phyloP scores from a whole-genome alignment of 1,284 basidiomycete species.

The Moniliophthora roreri region DNA sequence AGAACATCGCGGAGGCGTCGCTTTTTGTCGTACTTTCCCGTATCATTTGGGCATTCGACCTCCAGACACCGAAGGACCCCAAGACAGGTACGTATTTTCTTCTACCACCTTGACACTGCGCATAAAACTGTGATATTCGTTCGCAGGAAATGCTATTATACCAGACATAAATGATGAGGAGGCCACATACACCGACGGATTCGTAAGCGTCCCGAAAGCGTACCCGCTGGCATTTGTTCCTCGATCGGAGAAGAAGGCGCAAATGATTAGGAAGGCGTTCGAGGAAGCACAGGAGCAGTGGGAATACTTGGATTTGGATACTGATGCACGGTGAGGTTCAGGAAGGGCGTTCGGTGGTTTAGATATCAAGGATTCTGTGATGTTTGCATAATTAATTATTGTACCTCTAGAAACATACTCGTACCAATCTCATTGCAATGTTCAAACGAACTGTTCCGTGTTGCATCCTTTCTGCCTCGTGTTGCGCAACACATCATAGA shows the following conservation, averaged over 20 bases:
- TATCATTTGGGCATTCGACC: slow-evolving; percentile 28
- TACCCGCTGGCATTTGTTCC: slow-evolving; percentile 24
- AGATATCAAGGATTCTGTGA: no score
- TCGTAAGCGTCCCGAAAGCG: slow-evolving; percentile 24
- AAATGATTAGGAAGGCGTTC: slow-evolving; percentile 22
- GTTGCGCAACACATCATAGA: no score
- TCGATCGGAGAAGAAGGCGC: slow-evolving; percentile 23
- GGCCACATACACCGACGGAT: slow-evolving; percentile 25
- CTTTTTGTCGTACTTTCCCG: slow-evolving; percentile 28
- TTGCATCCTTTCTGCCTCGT: no score
- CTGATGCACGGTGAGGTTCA: slow-evolving; percentile 20
- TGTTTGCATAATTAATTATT: no score
- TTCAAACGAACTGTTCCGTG: no score
- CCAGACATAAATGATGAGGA: slow-evolving; percentile 28
- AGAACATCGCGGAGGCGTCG: slow-evolving; percentile 27
- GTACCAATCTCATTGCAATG: no score
- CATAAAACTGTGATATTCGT: no score
- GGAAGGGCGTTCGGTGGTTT: no score
- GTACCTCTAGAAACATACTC: no score
- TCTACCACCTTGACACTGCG: no score
- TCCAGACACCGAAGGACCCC: slow-evolving; percentile 23
- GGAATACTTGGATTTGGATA: slow-evolving; percentile 22
- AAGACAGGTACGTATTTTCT: no score
- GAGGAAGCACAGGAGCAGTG: slow-evolving; percentile 27
- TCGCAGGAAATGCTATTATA: slow-evolving; percentile 20